Evolutionary conservation across 2,329 filamentous ascomycete genomes (phyloP).

Genomic region (Gliomastix tumulicola): DNA sequence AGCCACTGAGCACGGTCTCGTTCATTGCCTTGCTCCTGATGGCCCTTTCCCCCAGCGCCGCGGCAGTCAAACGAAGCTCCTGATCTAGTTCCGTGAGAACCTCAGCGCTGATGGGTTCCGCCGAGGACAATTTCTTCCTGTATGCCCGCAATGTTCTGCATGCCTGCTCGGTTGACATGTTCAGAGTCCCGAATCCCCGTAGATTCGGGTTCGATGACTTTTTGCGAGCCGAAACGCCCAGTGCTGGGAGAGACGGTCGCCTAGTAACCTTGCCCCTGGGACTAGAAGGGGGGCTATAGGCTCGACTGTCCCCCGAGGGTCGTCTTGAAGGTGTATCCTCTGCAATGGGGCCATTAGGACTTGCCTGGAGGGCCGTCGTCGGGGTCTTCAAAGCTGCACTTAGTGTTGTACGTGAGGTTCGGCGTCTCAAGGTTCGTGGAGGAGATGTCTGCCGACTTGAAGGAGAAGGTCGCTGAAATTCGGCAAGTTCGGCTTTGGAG

Average conservation of each 20-base stretch:
- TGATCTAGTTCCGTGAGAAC: conserved; percentile 56
- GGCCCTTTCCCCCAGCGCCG: conserved; percentile 51
- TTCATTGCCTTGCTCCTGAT: conserved; percentile 47
- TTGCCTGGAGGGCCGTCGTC: conserved; percentile 27
- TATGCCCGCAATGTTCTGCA: conserved; percentile 56
- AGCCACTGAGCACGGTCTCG: conserved; percentile 51
- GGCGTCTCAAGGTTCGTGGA: conserved; percentile 44
- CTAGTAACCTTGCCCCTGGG: conserved; percentile 39
- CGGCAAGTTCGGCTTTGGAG: conserved; percentile 79
- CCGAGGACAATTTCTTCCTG: conserved; percentile 53
- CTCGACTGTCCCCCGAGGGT: conserved; percentile 33
- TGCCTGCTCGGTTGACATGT: conserved; percentile 57
- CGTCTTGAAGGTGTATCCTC: conserved; percentile 42
- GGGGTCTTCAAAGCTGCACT: conserved; percentile 30
- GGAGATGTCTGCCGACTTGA: conserved; percentile 21
- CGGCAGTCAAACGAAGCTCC: conserved; percentile 55
- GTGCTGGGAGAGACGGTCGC: conserved; percentile 46
- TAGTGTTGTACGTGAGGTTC: conserved; percentile 45
- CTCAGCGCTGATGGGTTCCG: conserved; percentile 49
- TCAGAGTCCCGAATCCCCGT: conserved; percentile 46
- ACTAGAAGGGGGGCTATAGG: conserved; percentile 41
- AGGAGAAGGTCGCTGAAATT: conserved; percentile 55
- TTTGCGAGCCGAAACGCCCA: conserved; percentile 37
- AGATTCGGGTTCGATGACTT: conserved; percentile 40
- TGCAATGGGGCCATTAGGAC: conserved; percentile 28